A percentile compares a stretch with the other conserved stretches of the same genome.
Evolutionary conservation across 768 basidiomycete species (phyloP).

Genomic region (Cubamyces lactineus): DNA sequence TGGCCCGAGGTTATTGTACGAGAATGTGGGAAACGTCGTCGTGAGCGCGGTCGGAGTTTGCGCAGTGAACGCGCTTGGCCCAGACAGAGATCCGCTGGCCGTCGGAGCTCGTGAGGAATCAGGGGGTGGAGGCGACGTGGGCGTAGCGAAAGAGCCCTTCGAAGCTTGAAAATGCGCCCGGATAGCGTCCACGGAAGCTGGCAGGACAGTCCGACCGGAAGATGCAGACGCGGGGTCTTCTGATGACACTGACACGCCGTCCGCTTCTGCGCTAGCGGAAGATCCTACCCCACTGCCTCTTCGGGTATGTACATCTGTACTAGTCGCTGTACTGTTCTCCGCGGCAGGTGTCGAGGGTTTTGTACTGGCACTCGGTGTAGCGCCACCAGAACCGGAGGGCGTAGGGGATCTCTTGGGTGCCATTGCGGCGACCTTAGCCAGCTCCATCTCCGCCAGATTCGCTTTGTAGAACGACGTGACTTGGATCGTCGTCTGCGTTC

Average conservation of each 20-base stretch:
- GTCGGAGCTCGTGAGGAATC: background rate
- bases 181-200: background rate
- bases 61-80: too few relatives aligned
- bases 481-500: slow-evolving; percentile 55
- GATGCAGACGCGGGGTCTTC: background rate
- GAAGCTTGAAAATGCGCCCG: background rate
- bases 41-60: slow-evolving; percentile 19
- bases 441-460: slow-evolving; percentile 44
- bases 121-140: slow-evolving; percentile 1
- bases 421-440: slow-evolving; percentile 44
- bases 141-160: background rate
- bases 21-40: slow-evolving; percentile 29
- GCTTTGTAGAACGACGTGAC: slow-evolving; percentile 55
- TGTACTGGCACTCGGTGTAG: slow-evolving; percentile 10
- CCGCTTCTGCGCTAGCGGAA: background rate
- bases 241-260: background rate
- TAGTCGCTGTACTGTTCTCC: background rate
- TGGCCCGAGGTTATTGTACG: slow-evolving; percentile 31
- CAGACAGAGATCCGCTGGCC: background rate
- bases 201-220: background rate
- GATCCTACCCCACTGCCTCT: slow-evolving; percentile 1
- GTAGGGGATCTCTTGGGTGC: slow-evolving; percentile 46
- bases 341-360: slow-evolving; percentile 17
- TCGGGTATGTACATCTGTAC: background rate
- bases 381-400: slow-evolving; percentile 10